These are phyloP conservation scores for Septoria petroselini DNA, from an alignment of 2,329 filamentous ascomycete genomes.

Conservation along the genomic window DNA sequence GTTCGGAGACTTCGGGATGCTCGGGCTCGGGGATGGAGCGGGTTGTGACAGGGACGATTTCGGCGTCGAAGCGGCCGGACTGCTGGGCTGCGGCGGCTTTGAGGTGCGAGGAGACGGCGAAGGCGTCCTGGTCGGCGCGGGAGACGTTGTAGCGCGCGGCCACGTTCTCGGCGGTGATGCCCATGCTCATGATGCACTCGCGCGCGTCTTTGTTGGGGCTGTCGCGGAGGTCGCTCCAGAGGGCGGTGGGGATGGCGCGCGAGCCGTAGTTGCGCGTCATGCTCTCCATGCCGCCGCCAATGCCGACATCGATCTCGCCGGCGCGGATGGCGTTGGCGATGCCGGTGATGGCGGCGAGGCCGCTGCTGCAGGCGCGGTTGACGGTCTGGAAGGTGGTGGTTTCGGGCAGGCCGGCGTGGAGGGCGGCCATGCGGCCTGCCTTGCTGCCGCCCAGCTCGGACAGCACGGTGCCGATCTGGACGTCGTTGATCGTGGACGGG, in stretches of 20 bases:
- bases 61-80: constrained; percentile 67
- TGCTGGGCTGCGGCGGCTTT: constrained; percentile 69
- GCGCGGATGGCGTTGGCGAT: constrained; percentile 73
- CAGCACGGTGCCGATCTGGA: constrained; percentile 83
- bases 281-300: constrained; percentile 91
- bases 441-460: constrained; percentile 88
- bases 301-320: constrained; percentile 68
- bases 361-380: constrained; percentile 81
- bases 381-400: constrained; percentile 77
- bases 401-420: constrained; percentile 73
- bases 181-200: constrained; percentile 95
- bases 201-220: constrained; percentile 64
- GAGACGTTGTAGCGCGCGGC: constrained; percentile 70
- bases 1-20: constrained; percentile 48
- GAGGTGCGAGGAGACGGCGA: constrained; percentile 71
- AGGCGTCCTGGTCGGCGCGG: constrained; percentile 75
- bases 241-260: constrained; percentile 75
- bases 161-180: constrained; percentile 84
- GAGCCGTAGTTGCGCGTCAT: constrained; percentile 91
- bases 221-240: constrained; percentile 71
- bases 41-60: constrained; percentile 79
- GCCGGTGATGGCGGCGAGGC: constrained; percentile 70
- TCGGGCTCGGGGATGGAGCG: constrained; percentile 63
- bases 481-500: constrained; percentile 68
- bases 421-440: constrained; percentile 84